Percentiles rank a stretch among this genome's conserved stretches.
These are phyloP conservation scores for Hanseniaspora thailandica DNA, from an alignment of 805 yeast genomes.

Conservation along the genomic window DNA sequence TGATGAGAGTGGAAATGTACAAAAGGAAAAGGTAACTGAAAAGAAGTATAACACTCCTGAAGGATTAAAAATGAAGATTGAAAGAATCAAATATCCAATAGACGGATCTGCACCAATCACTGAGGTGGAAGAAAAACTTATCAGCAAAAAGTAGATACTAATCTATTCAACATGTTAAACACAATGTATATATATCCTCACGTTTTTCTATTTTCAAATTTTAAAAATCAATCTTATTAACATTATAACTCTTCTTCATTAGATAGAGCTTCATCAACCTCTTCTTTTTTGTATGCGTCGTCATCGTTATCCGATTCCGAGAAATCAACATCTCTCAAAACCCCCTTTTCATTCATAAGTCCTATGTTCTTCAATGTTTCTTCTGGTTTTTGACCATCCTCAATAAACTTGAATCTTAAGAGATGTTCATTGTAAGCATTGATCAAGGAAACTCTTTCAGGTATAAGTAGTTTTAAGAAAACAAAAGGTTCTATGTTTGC, in stretches of 20 bases:
- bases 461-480: slow-evolving; percentile 22
- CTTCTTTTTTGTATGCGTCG: neutral
- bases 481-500: slow-evolving; percentile 19
- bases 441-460: slow-evolving; percentile 21
- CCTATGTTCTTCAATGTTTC: slow-evolving; percentile 11
- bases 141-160: neutral
- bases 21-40: slow-evolving; percentile 3
- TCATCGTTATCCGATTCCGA: neutral
- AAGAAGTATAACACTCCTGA: slow-evolving; percentile 8
- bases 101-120: slow-evolving; percentile 31
- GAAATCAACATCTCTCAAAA: slow-evolving; percentile 7
- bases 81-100: slow-evolving; percentile 30
- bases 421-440: slow-evolving; percentile 23
- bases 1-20: slow-evolving; percentile 9
- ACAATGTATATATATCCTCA: neutral
- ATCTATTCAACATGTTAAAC: no score
- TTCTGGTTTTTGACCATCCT: slow-evolving; percentile 16
- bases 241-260: slow-evolving; percentile 11
- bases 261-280: neutral
- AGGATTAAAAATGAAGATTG: slow-evolving; percentile 28
- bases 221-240: neutral
- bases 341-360: slow-evolving; percentile 10
- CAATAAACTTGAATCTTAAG: slow-evolving; percentile 22
- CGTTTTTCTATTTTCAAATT: neutral
- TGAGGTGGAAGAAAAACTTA: slow-evolving; percentile 23